These are phyloP conservation scores for Trametes cingulata DNA, from an alignment of 768 basidiomycete species.

Conservation along the genomic window DNA sequence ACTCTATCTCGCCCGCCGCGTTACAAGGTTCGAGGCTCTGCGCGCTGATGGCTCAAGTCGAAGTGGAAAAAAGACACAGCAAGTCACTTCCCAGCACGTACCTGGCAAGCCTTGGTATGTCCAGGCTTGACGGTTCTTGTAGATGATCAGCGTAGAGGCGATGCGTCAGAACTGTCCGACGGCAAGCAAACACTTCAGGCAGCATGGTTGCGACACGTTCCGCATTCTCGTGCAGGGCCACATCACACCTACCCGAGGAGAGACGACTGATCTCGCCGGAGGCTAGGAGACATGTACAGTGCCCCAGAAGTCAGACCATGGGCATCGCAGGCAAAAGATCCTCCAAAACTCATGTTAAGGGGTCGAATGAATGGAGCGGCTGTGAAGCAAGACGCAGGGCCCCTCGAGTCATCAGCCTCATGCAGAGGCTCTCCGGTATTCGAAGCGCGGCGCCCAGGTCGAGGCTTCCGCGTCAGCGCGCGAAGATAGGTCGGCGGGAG, in stretches of 20 bases:
- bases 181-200: no score
- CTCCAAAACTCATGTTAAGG: neutral
- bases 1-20: no score
- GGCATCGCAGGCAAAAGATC: neutral
- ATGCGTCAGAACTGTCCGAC: neutral
- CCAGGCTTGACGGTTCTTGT: neutral
- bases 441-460: neutral
- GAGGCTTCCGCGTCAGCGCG: neutral
- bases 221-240: neutral
- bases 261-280: neutral
- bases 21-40: no score
- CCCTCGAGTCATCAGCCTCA: neutral
- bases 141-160: neutral
- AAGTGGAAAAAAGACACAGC: no score
- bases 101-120: no score
- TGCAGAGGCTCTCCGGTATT: neutral
- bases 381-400: neutral
- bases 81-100: no score
- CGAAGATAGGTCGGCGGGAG: slow-evolving; percentile 8
- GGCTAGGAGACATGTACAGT: no score
- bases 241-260: no score
- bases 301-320: no score
- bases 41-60: no score
- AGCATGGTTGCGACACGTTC: neutral
- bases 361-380: neutral